These are phyloP conservation scores for Ailanthus altissimus DNA, from an alignment of 345 rosid genomes.

Conservation along the genomic window DNA sequence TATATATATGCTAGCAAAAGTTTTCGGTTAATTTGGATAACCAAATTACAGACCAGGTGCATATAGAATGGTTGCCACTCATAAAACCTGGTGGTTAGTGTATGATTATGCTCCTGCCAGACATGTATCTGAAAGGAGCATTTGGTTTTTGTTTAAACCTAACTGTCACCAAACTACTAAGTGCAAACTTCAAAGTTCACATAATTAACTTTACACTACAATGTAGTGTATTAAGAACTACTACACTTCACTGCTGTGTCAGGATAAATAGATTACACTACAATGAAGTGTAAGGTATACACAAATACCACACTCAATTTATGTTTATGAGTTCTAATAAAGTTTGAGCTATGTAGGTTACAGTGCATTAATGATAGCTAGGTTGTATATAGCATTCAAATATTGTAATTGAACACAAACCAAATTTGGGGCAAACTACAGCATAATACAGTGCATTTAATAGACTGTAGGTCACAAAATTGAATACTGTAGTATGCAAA, in stretches of 20 bases:
- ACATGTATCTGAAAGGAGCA: conserved; percentile 22
- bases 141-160: neutral
- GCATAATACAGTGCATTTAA: no score
- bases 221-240: neutral
- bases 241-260: neutral
- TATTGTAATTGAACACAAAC: neutral
- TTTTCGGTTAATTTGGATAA: neutral
- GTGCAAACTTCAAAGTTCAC: neutral
- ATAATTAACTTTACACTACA: neutral
- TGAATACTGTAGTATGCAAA: neutral
- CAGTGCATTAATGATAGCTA: neutral
- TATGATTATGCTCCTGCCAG: conserved; percentile 30
- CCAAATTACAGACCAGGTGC: neutral
- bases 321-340: neutral
- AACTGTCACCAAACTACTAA: neutral
- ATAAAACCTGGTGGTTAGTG: conserved; percentile 30
- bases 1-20: neutral
- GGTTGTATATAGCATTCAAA: neutral
- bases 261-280: neutral
- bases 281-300: neutral
- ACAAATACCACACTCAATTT: neutral
- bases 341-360: neutral
- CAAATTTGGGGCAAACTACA: neutral
- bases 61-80: conserved; percentile 20
- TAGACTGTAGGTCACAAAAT: neutral